Conservation (phyloP, 1,284 basidiomycete genomes). For the Ustilago cynodontis region DNA sequence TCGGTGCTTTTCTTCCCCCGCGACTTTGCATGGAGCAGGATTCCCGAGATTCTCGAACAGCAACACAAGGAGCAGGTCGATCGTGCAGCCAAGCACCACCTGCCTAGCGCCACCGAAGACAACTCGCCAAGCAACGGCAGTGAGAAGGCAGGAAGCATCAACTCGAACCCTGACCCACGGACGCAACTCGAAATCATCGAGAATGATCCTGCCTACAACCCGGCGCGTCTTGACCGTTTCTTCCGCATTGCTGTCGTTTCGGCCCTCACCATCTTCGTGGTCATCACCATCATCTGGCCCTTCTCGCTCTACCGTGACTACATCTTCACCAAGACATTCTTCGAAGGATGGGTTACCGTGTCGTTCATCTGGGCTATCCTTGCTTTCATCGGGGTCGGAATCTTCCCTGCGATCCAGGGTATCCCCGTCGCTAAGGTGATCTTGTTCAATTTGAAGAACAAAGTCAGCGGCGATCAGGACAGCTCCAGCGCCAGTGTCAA, state of each 20-base stretch:
- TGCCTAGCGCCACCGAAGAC: constrained; percentile 5
- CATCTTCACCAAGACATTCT: constrained; percentile 65
- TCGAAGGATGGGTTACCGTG: constrained; percentile 65
- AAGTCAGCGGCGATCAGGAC: constrained; percentile 1
- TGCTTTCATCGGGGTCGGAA: constrained; percentile 57
- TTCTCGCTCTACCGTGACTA: constrained; percentile 67
- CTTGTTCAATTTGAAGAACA: constrained; percentile 20
- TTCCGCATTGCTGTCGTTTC: constrained; percentile 42
- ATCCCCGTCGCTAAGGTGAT: constrained; percentile 47
- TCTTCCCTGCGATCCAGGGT: constrained; percentile 63
- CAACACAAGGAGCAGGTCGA: constrained; percentile 34
- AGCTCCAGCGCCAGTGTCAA: neutral
- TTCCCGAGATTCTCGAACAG: constrained; percentile 44
- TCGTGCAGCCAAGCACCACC: constrained; percentile 17
- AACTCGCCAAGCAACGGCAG: neutral
- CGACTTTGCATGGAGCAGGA: constrained; percentile 56
- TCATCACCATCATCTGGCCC: constrained; percentile 68
- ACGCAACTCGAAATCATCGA: constrained; percentile 50
- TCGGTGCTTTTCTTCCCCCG: constrained; percentile 48
- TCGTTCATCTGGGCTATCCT: constrained; percentile 63
- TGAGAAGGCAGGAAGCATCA: constrained; percentile 24
- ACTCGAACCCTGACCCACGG: constrained; percentile 18
- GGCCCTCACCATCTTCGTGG: constrained; percentile 51
- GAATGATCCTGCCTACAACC: constrained; percentile 40
- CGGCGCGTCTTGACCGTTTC: constrained; percentile 35